Evolutionary conservation across 192 early-diverging fungal species (phyloP), one percentile per base, ranked within the genome.

Genomic region (Diversispora eburnea): DNA sequence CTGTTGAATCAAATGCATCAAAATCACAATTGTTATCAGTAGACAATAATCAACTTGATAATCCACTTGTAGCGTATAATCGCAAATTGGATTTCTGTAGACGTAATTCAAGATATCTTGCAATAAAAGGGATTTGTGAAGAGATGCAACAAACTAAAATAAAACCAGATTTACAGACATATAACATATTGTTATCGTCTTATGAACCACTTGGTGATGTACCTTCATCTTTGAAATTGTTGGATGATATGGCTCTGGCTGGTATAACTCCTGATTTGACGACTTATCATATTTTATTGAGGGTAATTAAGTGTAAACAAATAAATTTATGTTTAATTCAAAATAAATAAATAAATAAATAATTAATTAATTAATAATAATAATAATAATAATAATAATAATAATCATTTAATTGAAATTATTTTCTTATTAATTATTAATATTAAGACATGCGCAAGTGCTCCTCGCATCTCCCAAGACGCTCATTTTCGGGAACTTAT

Each of bases 271-370:
- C 60, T 41, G 41, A 62, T 41, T 15, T 62, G 41, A 17, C 10
- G 4, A 62, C 60, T 15, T 62, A 62, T 41, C 9, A 62, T 62
- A 17, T 7, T 43, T 62, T 62, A 65, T 65, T 47, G 63, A 47
- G 43, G 63, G 45, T 45, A 65, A 47, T 8, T 46, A 10, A 47
- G 19, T 59, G 45, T 17, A 47, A 59, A 8, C 1, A 59, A 19
- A 45, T 47, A 15, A 33, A 17, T 15, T 4, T 13, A 57, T 47
- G 39, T 48, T 22, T 17, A 46, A 9, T 8, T 5, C 7, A 6
- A 6, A n/a, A n/a, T n/a, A n/a, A n/a, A n/a, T n/a, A n/a, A n/a
- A n/a, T n/a, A n/a, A n/a, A n/a, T n/a, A n/a, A n/a, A n/a, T n/a
- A n/a, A n/a, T n/a, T n/a, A n/a, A n/a, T n/a, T n/a, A n/a, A n/a